These are phyloP conservation scores for Colletotrichum musicola DNA, from an alignment of 2,329 filamentous ascomycete genomes.

Conservation along the genomic window DNA sequence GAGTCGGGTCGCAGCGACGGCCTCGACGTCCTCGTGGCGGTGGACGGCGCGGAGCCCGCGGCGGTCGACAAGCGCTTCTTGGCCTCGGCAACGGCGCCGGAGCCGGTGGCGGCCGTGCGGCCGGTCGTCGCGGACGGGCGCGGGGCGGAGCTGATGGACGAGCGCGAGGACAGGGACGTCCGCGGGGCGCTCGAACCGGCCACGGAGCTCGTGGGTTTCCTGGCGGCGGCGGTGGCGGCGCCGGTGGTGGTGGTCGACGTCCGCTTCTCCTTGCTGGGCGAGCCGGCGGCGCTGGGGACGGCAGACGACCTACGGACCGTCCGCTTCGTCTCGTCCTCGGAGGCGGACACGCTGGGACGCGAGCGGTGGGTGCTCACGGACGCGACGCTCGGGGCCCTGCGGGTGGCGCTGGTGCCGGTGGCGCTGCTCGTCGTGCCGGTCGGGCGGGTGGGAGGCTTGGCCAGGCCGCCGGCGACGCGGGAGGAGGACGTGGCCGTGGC, in stretches of 20 bases:
- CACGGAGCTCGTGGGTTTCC: conserved; percentile 44
- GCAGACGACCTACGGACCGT: conserved; percentile 59
- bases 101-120: conserved; percentile 44
- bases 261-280: conserved; percentile 48
- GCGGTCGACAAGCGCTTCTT: conserved; percentile 70
- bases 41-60: conserved; percentile 51
- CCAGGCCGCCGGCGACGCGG: conserved; percentile 56
- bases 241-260: conserved; percentile 48
- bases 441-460: conserved; percentile 63
- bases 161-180: conserved; percentile 36
- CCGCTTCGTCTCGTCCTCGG: conserved; percentile 64
- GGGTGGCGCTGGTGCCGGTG: conserved; percentile 44
- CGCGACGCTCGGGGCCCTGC: conserved; percentile 49
- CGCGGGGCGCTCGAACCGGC: conserved; percentile 35
- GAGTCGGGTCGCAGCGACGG: conserved; percentile 53
- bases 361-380: conserved; percentile 58
- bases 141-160: conserved; percentile 39
- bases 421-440: conserved; percentile 53
- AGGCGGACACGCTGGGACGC: conserved; percentile 61
- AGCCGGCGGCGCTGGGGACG: conserved; percentile 50
- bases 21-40: conserved; percentile 57
- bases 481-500: conserved; percentile 47
- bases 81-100: conserved; percentile 59
- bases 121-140: conserved; percentile 46
- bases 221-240: conserved; percentile 48